Evolutionary conservation across 179 eudicot species (phyloP), one percentile per base, ranked within the genome.

Genomic region (Corrigiola litoralis): DNA sequence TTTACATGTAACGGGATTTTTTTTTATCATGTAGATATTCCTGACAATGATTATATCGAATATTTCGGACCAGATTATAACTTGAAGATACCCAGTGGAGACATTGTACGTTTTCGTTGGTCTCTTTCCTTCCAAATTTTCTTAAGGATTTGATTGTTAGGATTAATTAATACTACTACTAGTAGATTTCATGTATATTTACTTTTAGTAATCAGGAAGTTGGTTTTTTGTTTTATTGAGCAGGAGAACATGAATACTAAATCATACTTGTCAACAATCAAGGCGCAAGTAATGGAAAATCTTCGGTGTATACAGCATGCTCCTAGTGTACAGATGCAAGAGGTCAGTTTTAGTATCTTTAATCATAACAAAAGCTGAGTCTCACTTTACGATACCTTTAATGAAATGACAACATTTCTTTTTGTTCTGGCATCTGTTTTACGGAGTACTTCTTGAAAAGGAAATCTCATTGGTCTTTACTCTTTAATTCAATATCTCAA

Each of bases 251-350:
- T 80, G 51, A 94, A 94, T 75, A 94, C 91, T 79, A 94, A 87
- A 72, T 81, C 99, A 33, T 90, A 94, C 66, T 71, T 94, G 67
- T 73, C 88, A 49, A 79, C 91, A 8, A 90, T 94, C 67, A 87
- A 87, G 75, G 81, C 79, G 96, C 97, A 94, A 82, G 99, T 90
- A 33, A 68, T 88, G 69, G 99, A 94, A 74, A 94, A 90, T 72
- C 94, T 90, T 52, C 85, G 95, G 37, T 77, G 85, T 82, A 90
- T 94, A 67, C 99, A 94, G 68, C 96, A 87, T 82, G 97, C 99
- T 75, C 99, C 99, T 3, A 75, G 95, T 51, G 97, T 94, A 24
- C 99, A 94, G 77, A 81, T 94, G 97, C 99, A 94, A 63, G 97
- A 94, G 94, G 99, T 94, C 54, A 77, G 80, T 75, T 38, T 48